Base-by-base conservation (phyloP, 2,329 filamentous ascomycete species). In the Alternaria atra region DNA sequence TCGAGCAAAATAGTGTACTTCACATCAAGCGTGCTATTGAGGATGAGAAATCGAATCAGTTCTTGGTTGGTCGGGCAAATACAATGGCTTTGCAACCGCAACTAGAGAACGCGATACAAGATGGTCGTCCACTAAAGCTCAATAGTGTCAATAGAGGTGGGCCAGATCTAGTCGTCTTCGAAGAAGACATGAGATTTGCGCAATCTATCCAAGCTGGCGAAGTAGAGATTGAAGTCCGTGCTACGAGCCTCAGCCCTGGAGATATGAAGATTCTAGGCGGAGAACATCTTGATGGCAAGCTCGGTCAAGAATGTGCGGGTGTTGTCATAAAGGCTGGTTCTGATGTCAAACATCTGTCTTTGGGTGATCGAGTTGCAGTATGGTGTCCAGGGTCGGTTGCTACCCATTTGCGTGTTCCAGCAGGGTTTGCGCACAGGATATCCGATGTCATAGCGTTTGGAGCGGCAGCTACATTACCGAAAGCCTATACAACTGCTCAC, bases 181-280 rank as follows among this genome's bases (percentile, higher is more conserved):
- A 66, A 39, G 64, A 69, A 23, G 61, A 69, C 35, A 3, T 55
- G 6, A 2, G 13, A 1, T 17, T 23, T 27, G 10, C 37, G 15
- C 30, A 39, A 13, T 17, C 46, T 1, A 42, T 70, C 4, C 20
- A 57, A 29, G 52, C 43, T 9, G 52, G 73, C 20, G 61, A 76
- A 7, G 66, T 79, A 12, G 76, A 79, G 48, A 70, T 80, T 23
- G 60, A 72, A 34, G 68, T 76, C 39, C 76, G 76, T 27, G 66
- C 66, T 8, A 56, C 64, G n/a, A 64, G 55, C 25, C 50, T 69
- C 23, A 56, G 56, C 44, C 34, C 60, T 30, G 48, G 46, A 25
- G 67, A 69, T 52, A 27, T 69, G 15, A 48, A 63, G 35, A 47
- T 55, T 5, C 43, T 68, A 4, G 61, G 61, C 27, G 79, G 78